Evolutionary conservation across 345 rosid genomes (phyloP), one percentile per base, ranked within the genome.

Genomic region (Euphorbia lathyris): DNA sequence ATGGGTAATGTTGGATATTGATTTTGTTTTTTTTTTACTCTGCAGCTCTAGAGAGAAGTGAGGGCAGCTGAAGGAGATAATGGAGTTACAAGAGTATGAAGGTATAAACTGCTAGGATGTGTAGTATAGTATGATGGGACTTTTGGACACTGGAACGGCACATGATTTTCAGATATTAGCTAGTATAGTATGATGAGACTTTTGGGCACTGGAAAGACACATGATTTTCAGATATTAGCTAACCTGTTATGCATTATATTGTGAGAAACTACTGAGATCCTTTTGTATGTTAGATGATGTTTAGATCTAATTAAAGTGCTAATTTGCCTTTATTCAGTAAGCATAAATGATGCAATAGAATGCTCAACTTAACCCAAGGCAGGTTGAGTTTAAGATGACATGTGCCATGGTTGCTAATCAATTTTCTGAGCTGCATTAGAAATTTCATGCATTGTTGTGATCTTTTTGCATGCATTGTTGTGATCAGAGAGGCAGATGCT

Each of bases 21-120:
- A 38, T 38, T 34, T 34, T 19, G 36, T n/a, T 62, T n/a, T 30
- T 26, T 8, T 63, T 16, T n/a, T 22, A 23, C 14, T 3, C 26
- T 69, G 26, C 75, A 72, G 75, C 75, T 9, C 63, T 72, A 13
- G 75, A 72, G 75, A 72, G 60, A 64, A 72, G 75, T 5, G 75
- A 72, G 55, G 75, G 75, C 56, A 72, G 23, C 59, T 72, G 63
- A 72, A 26, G 68, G 30, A 42, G 51, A 30, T 10, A 16, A 11
- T 58, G 66, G 32, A 12, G 20, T 60, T 29, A n/a, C 38, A n/a
- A 19, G 32, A 14, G 17, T n/a, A 1, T 13, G 61, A 11, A 25
- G 51, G 17, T n/a, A 30, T 30, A 9, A 7, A 10, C 27, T n/a
- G 26, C 17, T 10, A 62, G 40, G 48, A 60, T 69, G 72, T 58